Conservation (phyloP, 352 stramenopile genomes). For the Phytophthora niederhauseri region DNA sequence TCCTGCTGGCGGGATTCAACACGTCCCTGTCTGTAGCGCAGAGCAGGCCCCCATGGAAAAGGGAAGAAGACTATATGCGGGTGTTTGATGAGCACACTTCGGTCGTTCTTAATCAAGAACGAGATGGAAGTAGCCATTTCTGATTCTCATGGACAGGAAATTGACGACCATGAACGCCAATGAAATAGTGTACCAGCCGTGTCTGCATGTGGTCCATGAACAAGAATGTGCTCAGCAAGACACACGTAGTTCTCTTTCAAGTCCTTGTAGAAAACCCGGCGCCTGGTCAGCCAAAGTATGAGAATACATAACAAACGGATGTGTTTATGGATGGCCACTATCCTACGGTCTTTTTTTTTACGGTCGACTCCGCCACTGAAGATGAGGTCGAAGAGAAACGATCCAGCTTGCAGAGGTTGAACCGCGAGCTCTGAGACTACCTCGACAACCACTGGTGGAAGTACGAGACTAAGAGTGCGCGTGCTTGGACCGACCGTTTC, state of each 20-base stretch:
- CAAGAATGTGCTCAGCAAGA: background rate
- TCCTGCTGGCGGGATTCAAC: constrained; percentile 12
- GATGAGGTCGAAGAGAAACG: background rate
- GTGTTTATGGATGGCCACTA: background rate
- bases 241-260: background rate
- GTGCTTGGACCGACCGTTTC: constrained; percentile 6
- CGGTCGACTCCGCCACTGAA: background rate
- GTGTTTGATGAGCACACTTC: constrained; percentile 3
- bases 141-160: background rate
- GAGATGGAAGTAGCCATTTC: background rate
- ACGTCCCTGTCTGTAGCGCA: constrained; percentile 15
- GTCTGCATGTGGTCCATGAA: background rate
- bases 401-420: background rate
- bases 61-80: background rate
- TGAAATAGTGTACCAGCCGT: background rate
- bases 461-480: background rate
- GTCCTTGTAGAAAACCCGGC: background rate
- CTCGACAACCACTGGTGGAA: constrained; percentile 4
- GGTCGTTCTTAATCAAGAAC: background rate
- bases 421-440: background rate
- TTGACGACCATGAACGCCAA: background rate
- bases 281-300: no score
- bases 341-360: no score
- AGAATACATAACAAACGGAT: background rate
- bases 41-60: constrained; percentile 10